Evolutionary conservation across 352 stramenopile genomes (phyloP).

Genomic region (Globisporangium emineosum): DNA sequence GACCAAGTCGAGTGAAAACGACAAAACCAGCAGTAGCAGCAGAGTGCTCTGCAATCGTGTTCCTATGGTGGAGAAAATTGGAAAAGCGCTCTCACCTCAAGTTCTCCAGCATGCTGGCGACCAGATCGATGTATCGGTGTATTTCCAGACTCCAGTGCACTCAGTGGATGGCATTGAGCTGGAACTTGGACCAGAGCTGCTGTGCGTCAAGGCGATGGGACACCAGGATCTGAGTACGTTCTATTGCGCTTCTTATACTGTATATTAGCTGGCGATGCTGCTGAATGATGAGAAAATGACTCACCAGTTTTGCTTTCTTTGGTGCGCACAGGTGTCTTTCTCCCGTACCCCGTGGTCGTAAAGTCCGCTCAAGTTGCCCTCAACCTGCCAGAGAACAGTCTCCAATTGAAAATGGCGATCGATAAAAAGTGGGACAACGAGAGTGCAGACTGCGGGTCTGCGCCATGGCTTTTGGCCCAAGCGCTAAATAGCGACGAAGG

Average conservation of each 20-base stretch:
- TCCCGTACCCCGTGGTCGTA: conserved; percentile 60
- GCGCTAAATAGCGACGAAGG: conserved; percentile 35
- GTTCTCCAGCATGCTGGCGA: conserved; percentile 32
- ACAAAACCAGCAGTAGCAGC: neutral
- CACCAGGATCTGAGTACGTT: conserved; percentile 53
- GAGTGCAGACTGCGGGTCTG: conserved; percentile 50
- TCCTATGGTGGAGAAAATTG: conserved; percentile 28
- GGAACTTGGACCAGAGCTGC: conserved; percentile 45
- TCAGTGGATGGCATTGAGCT: conserved; percentile 35
- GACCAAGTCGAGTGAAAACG: neutral
- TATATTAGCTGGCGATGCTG: neutral
- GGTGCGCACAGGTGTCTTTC: conserved; percentile 35
- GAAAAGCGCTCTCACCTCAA: conserved; percentile 40
- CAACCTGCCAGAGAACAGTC: conserved; percentile 25
- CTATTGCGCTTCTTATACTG: neutral
- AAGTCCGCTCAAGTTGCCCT: conserved; percentile 35
- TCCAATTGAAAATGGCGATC: conserved; percentile 40
- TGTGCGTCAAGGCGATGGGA: conserved; percentile 40
- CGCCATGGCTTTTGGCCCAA: conserved; percentile 61
- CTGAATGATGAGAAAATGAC: neutral
- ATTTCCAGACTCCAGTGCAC: conserved; percentile 36
- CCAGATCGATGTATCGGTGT: conserved; percentile 34
- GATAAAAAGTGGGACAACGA: conserved; percentile 49
- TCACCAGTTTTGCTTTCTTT: neutral
- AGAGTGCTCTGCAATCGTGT: conserved; percentile 29